Conservation (phyloP, 345 rosid genomes). For the Hibiscus tridactylites region DNA sequence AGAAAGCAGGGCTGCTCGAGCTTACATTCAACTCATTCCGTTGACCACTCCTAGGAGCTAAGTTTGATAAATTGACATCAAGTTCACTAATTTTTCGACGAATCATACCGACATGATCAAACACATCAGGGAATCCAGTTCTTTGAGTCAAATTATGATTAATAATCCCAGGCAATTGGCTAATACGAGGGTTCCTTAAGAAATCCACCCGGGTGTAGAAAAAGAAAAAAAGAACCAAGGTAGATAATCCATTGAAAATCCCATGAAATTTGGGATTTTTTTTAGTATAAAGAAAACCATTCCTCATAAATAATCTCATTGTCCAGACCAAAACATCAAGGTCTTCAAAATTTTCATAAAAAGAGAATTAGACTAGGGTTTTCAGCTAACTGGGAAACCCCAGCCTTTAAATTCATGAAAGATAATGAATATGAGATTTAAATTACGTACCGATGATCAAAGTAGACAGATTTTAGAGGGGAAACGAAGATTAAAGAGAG, state of each 20-base stretch:
- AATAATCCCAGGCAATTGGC: conserved; percentile 14
- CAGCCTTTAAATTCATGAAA: conserved; percentile 9
- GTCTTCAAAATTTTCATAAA: neutral
- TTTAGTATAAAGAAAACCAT: conserved; percentile 6
- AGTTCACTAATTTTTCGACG: conserved; percentile 24
- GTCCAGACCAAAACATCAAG: neutral
- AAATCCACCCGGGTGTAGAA: conserved; percentile 26
- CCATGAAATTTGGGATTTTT: conserved; percentile 35
- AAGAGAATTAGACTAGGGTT: conserved; percentile 21
- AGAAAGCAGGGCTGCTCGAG: conserved; percentile 21
- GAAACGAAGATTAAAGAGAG: neutral
- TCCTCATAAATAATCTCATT: neutral
- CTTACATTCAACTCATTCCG: conserved; percentile 18
- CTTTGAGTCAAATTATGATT: conserved; percentile 7
- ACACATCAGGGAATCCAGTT: conserved; percentile 11
- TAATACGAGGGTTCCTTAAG: conserved; percentile 24
- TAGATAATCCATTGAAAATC: conserved; percentile 32
- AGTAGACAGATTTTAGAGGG: neutral
- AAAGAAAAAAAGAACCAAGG: conserved; percentile 23
- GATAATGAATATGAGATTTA: neutral
- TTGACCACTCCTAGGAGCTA: conserved; percentile 14
- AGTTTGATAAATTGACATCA: conserved; percentile 13
- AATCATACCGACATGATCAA: conserved; percentile 16
- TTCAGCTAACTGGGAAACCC: conserved; percentile 22
- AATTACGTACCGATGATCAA: neutral